These are phyloP conservation scores for Trichoderma asperellum DNA, from an alignment of 2,329 filamentous ascomycete species.

Conservation along the genomic window DNA sequence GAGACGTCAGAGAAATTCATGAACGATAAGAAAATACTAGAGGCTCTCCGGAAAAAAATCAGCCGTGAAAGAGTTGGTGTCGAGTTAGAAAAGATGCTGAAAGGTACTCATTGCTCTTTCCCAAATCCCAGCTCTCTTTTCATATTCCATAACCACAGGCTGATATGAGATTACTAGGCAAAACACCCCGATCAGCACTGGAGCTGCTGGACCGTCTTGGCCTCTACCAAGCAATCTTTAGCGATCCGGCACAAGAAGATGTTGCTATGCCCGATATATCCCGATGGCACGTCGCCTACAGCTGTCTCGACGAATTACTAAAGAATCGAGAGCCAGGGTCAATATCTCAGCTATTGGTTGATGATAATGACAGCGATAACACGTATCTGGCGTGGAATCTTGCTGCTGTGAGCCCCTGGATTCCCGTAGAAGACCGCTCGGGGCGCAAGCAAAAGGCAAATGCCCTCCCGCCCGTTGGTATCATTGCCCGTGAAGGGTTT, in stretches of 20 bases:
- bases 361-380: slow-evolving; percentile 64
- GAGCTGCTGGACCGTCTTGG: slow-evolving; percentile 66
- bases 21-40: slow-evolving; percentile 75
- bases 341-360: slow-evolving; percentile 60
- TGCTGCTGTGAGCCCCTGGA: slow-evolving; percentile 75
- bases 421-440: slow-evolving; percentile 51
- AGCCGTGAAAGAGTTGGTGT: slow-evolving; percentile 86
- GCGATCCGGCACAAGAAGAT: slow-evolving; percentile 62
- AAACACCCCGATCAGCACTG: slow-evolving; percentile 65
- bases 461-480: slow-evolving; percentile 52
- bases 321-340: slow-evolving; percentile 50
- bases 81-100: slow-evolving; percentile 69
- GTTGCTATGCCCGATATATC: slow-evolving; percentile 59
- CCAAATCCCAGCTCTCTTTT: no score
- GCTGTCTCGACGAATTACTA: slow-evolving; percentile 60
- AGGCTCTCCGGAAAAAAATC: slow-evolving; percentile 83
- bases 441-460: slow-evolving; percentile 52
- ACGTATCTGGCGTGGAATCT: slow-evolving; percentile 77
- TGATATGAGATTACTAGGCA: slow-evolving; percentile 45
- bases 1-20: slow-evolving; percentile 70
- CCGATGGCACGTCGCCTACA: slow-evolving; percentile 67
- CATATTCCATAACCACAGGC: not conserved
- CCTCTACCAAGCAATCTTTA: slow-evolving; percentile 75
- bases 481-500: slow-evolving; percentile 74
- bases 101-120: not conserved